Evolutionary conservation across 768 basidiomycete genomes (phyloP), one percentile per base, ranked within the genome.

Genomic region (Leucocoprinus sp.): DNA sequence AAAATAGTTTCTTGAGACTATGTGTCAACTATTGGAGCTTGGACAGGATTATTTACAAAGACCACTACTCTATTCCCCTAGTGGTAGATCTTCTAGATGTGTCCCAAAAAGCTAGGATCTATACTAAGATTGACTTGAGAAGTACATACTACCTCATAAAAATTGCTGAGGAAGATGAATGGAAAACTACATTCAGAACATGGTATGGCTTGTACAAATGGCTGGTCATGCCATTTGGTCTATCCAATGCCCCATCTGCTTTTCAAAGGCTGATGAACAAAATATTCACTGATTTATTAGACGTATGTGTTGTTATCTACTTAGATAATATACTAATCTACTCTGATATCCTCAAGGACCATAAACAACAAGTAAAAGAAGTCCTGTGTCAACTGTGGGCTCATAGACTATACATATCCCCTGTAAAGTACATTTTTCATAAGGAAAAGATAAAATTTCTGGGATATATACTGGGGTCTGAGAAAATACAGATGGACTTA

Each of bases 291-390:
- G 62, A 66, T 41, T 41, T 64, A 6, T 48, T 68, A 8, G 64
- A 66, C 39, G 42, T 58, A 8, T 60, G 21, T 15, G 18, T 43
- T 31, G 56, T 65, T 8, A 57, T 69, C 29, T 71, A 70, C 50
- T 39, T 69, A 2, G 61, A 69, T 39, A 59, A 69, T 49, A 65
- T 69, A 42, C 57, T 70, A 15, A 61, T 69, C 21, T 70, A 60
- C 49, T 68, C 67, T 31, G 34, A 54, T 3, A 44, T 49, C 11
- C 41, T 29, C 11, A 43, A 51, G 2, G 43, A 61, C 17, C 67
- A 69, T 35, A 46, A 8, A 37, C 51, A 24, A 59, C 27, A 62
- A 37, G 57, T 67, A 34, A 42, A 42, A 8, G 38, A 57, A 42
- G 61, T 69, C 15, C 58, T 70, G n/a, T 17, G 60, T 18, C 41